phyloP scores from a whole-genome alignment of 768 basidiomycete species.

The Pholiota microspora region DNA sequence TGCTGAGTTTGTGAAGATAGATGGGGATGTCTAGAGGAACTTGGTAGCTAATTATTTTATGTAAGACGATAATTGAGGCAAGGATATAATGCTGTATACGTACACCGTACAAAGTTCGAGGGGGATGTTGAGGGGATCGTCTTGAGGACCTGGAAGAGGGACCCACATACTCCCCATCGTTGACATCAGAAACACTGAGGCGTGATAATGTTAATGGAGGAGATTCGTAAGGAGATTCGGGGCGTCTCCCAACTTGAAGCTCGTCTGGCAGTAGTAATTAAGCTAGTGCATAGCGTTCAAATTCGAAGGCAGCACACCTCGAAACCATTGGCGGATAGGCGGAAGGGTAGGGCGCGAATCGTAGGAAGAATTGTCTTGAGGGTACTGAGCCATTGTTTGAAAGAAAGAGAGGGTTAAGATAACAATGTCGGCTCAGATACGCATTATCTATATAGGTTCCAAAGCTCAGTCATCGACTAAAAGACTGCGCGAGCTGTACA shows the following conservation, averaged over 20 bases:
- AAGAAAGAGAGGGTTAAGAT: conserved; percentile 4
- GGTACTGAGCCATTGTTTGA: conserved; percentile 26
- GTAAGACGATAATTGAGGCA: neutral
- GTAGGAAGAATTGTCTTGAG: conserved; percentile 27
- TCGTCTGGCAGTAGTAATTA: conserved; percentile 35
- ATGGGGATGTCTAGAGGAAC: conserved; percentile 4
- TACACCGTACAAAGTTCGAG: conserved; percentile 8
- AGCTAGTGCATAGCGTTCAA: conserved; percentile 5
- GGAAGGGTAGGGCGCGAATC: conserved; percentile 59
- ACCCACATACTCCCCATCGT: conserved; percentile 25
- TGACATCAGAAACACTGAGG: conserved; percentile 38
- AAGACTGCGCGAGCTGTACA: neutral
- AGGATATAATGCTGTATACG: neutral
- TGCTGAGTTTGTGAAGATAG: conserved; percentile 1
- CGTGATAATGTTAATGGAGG: conserved; percentile 41
- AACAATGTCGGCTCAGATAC: neutral
- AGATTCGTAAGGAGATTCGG: conserved; percentile 33
- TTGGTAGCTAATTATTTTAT: conserved; percentile 1
- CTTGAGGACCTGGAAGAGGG: neutral
- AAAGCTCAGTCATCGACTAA: conserved; percentile 3
- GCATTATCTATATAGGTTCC: conserved; percentile 3
- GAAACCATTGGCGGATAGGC: conserved; percentile 67
- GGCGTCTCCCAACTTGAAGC: conserved; percentile 40
- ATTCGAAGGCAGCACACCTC: conserved; percentile 36
- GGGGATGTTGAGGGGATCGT: neutral